A percentile compares a stretch with the other conserved stretches of the same genome.
Evolutionary conservation across 306 rosid species (phyloP).

Genomic region (Gleditsia sinensis): DNA sequence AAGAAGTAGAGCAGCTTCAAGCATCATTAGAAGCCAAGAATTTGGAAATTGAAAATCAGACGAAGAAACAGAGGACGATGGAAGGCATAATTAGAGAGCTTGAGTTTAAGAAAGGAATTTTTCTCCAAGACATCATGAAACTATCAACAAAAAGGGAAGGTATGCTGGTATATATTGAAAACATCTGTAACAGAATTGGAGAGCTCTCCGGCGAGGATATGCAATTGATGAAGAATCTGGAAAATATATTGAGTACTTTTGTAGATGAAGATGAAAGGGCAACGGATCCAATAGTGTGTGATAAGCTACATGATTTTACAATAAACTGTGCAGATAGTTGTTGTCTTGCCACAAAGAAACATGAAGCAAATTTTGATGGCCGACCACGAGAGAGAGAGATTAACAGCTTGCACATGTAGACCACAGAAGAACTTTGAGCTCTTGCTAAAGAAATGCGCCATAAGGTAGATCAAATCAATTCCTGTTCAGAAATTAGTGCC

Average conservation of each 20-base stretch:
- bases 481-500: conserved; percentile 6
- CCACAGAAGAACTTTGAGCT: too few relatives aligned
- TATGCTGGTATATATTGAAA: conserved; percentile 44
- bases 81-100: conserved; percentile 46
- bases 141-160: conserved; percentile 47
- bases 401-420: conserved; percentile 45
- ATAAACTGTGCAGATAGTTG: conserved; percentile 38
- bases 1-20: conserved; percentile 47
- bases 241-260: conserved; percentile 34
- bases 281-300: conserved; percentile 26
- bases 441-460: too few relatives aligned
- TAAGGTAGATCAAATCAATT: conserved; percentile 30
- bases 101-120: conserved; percentile 39
- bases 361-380: conserved; percentile 42
- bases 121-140: conserved; percentile 45
- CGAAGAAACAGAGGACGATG: conserved; percentile 38
- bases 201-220: conserved; percentile 46
- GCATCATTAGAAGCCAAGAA: conserved; percentile 45
- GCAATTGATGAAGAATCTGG: conserved; percentile 47
- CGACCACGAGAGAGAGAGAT: conserved; percentile 60
- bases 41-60: conserved; percentile 46
- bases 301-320: conserved; percentile 37
- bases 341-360: conserved; percentile 35
- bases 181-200: conserved; percentile 39
- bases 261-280: conserved; percentile 42